Conservation (phyloP, 495 filamentous ascomycete species). For the Terfezia boudieri region DNA sequence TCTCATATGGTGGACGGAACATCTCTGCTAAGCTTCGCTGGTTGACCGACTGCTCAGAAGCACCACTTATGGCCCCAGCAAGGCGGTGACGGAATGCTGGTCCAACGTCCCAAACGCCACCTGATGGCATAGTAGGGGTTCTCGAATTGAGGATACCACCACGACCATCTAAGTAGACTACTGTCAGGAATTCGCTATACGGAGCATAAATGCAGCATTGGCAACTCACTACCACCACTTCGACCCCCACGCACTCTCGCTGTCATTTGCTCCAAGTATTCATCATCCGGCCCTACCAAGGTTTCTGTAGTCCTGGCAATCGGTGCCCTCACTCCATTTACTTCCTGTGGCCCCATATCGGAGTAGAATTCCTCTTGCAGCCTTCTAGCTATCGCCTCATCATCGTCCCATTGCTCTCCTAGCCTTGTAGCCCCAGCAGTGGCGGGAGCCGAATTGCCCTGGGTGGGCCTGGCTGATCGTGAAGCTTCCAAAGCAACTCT, state of each 20-base stretch:
- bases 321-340: constrained; percentile 61
- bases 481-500: constrained; percentile 17
- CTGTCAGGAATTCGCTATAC: neutral
- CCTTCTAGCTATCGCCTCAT: constrained; percentile 77
- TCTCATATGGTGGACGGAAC: constrained; percentile 71
- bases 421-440: constrained; percentile 2
- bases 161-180: constrained; percentile 7
- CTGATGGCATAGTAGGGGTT: constrained; percentile 48
- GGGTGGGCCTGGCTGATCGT: constrained; percentile 11
- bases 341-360: constrained; percentile 18
- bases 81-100: constrained; percentile 29
- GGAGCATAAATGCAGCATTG: neutral
- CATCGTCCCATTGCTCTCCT: constrained; percentile 40
- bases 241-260: neutral
- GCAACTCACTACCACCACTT: constrained; percentile 7
- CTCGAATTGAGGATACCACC: constrained; percentile 74
- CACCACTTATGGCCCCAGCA: constrained; percentile 44
- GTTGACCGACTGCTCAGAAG: constrained; percentile 48
- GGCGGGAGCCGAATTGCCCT: constrained; percentile 10
- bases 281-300: constrained; percentile 51
- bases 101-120: constrained; percentile 20
- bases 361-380: constrained; percentile 81
- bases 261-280: constrained; percentile 21
- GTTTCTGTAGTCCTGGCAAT: constrained; percentile 84
- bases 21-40: constrained; percentile 61